Percentiles rank a stretch among this genome's conserved stretches.
Conservation (phyloP, 441 rosid species). For the Arabidopsis hybrid region DNA sequence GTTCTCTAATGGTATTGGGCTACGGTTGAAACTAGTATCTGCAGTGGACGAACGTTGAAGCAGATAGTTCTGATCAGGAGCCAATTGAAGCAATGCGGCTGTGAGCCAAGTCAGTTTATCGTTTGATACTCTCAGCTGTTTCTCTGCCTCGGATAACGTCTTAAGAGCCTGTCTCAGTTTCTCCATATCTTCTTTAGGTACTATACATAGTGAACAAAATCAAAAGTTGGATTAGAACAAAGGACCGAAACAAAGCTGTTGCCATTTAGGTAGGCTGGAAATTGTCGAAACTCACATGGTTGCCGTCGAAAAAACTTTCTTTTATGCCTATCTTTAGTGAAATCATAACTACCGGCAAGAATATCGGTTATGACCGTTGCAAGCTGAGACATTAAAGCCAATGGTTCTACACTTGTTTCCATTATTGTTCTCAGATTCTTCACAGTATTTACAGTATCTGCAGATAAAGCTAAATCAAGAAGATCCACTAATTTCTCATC, state of each 20-base stretch:
- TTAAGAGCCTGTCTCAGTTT: constrained; percentile 94
- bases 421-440: constrained; percentile 89
- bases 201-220: constrained; percentile 44
- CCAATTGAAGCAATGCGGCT: constrained; percentile 96
- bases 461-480: constrained; percentile 98
- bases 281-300: constrained; percentile 70
- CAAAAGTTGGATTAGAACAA: constrained; percentile 13
- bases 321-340: constrained; percentile 72
- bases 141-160: constrained; percentile 97
- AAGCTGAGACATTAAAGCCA: constrained; percentile 98
- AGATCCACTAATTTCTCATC: constrained; percentile 99
- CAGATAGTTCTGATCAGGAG: constrained; percentile 92
- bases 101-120: constrained; percentile 97
- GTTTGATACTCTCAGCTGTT: constrained; percentile 84
- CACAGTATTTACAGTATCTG: constrained; percentile 94
- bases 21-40: constrained; percentile 75
- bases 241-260: background rate
- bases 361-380: constrained; percentile 97
- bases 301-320: constrained; percentile 84
- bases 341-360: constrained; percentile 93
- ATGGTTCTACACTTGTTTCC: constrained; percentile 97
- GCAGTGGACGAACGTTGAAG: constrained; percentile 74
- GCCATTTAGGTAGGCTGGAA: constrained; percentile 21
- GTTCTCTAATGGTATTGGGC: constrained; percentile 57
- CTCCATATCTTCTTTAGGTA: constrained; percentile 97